Conservation (phyloP, 257 asterid species). For the Sherardia arvensis region DNA sequence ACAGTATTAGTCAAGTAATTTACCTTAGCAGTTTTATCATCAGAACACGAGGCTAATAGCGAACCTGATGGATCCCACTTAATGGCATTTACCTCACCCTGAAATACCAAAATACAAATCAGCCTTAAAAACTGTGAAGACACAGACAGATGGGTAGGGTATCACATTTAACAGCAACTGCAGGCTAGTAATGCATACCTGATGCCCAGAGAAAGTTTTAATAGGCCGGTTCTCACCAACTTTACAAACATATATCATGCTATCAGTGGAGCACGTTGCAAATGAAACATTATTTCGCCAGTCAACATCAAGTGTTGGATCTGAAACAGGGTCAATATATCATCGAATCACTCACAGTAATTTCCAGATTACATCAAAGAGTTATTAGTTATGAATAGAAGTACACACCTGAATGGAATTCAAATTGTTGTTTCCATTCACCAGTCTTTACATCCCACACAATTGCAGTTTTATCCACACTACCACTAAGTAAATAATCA, state of each 20-base stretch:
- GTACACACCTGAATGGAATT: constrained; percentile 73
- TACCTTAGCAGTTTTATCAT: constrained; percentile 93
- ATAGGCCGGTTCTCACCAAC: constrained; percentile 83
- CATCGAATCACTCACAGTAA: neutral
- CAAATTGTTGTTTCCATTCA: constrained; percentile 94
- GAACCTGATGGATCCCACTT: constrained; percentile 98
- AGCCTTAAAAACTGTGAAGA: neutral
- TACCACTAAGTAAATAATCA: constrained; percentile 89
- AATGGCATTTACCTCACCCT: constrained; percentile 97
- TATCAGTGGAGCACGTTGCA: constrained; percentile 98
- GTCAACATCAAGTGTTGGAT: constrained; percentile 95
- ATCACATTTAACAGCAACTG: neutral
- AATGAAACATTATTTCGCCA: constrained; percentile 85
- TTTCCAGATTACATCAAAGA: neutral
- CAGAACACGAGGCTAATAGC: constrained; percentile 93
- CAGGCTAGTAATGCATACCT: constrained; percentile 39
- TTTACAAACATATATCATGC: constrained; percentile 90
- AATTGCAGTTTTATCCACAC: constrained; percentile 94
- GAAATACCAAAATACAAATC: constrained; percentile 17
- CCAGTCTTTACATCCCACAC: constrained; percentile 95
- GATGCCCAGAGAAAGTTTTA: constrained; percentile 76
- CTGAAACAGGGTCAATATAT: constrained; percentile 27
- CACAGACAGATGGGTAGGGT: neutral
- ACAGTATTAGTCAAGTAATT: too few species aligned
- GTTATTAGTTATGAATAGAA: constrained; percentile 7